Evolutionary conservation across 352 stramenopile genomes (phyloP), one percentile per base, ranked within the genome.

Genomic region (Phytophthora pluvialis): DNA sequence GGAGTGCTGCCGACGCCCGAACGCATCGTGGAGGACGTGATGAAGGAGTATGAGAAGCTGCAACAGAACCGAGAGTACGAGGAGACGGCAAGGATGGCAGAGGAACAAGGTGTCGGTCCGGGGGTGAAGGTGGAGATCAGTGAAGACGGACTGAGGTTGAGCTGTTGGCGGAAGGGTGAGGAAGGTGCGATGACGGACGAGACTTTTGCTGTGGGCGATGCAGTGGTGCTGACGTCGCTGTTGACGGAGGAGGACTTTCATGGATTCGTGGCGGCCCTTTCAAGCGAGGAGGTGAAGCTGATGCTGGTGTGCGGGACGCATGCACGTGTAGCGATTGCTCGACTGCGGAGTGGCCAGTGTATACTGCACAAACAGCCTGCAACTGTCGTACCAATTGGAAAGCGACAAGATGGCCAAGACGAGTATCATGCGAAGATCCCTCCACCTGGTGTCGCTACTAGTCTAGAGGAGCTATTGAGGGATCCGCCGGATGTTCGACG

Each of bases 241-340:
- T 52, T 90, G 29, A 80, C 74, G 3, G 81, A 88, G 18, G 77
- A 90, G 51, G 80, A 89, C 44, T 86, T 93, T 21, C 60, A 87
- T 50, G 84, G 84, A 7, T 83, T 83, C 44, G 67, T 93, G 36
- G 51, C 70, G 9, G 65, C 18, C 2, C 56, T 91, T 49, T 46
- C 70, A 16, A 52, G 38, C 8, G 62, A 76, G 1, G 60, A 77
- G 13, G 51, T 93, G 8, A 70, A 71, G 5, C 28, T 93, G 21
- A 40, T 77, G 60, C 68, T 93, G 15, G 52, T 88, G 16, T 90
- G 84, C 60, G 84, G 81, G 28, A 75, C 78, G 3, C 58, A 62
- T 12, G 59, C 71, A 6, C 46, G 51, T 7, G 71, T 86, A 31
- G 57, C 54, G 5, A 21, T 89, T 29, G 48, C 59, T 13, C 61